phyloP scores from a whole-genome alignment of 768 basidiomycete species.

The Epithele typhae region DNA sequence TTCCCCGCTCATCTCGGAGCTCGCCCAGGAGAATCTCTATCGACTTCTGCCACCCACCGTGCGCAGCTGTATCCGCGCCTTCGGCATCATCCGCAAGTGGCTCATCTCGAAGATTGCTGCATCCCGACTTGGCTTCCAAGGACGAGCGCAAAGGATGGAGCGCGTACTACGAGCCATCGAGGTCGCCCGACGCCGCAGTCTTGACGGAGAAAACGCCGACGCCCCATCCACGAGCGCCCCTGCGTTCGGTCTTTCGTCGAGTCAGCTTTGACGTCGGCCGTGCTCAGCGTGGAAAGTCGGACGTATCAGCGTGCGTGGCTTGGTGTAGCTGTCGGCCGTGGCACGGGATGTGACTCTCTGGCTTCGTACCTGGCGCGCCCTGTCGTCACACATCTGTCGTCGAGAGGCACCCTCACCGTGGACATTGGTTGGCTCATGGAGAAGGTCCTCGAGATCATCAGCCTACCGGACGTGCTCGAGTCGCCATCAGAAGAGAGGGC shows the following conservation, averaged over 20 bases:
- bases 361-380: conserved; percentile 51
- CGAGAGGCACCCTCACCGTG: conserved; percentile 53
- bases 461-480: conserved; percentile 65
- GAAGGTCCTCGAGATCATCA: conserved; percentile 74
- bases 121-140: conserved; percentile 56
- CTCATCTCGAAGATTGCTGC: conserved; percentile 64
- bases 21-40: conserved; percentile 65
- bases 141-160: conserved; percentile 71
- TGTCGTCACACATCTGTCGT: conserved; percentile 37
- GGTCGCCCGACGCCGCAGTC: conserved; percentile 59
- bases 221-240: conserved; percentile 49
- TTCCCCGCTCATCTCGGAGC: conserved; percentile 66
- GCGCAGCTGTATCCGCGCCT: conserved; percentile 73
- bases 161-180: conserved; percentile 68
- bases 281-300: conserved; percentile 77
- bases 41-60: conserved; percentile 71
- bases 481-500: conserved; percentile 48
- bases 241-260: conserved; percentile 80
- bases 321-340: conserved; percentile 59
- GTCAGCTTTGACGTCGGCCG: conserved; percentile 67
- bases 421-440: conserved; percentile 85
- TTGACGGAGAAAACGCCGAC: conserved; percentile 31
- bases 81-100: conserved; percentile 77
- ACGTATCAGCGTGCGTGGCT: conserved; percentile 77
- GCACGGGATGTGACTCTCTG: conserved; percentile 59